These are phyloP conservation scores for Colletotrichum tropicicola DNA, from an alignment of 2,329 filamentous ascomycete genomes.

Conservation along the genomic window DNA sequence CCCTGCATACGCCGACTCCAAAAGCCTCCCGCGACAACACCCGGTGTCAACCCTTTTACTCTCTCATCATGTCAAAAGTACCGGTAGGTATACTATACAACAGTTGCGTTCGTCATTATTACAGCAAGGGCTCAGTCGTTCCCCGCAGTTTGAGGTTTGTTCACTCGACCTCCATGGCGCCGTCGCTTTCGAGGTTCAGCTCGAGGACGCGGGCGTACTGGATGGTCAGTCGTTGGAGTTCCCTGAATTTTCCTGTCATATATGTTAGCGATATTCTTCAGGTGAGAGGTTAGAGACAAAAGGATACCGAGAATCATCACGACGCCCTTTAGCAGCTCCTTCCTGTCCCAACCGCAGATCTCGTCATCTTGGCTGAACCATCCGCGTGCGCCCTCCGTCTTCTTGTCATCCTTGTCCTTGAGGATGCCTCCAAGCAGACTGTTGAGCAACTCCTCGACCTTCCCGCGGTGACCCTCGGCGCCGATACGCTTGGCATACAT, in stretches of 20 bases:
- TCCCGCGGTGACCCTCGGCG: conserved; percentile 84
- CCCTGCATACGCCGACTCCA: conserved; percentile 20
- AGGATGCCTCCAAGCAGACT: conserved; percentile 79
- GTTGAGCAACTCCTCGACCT: conserved; percentile 92
- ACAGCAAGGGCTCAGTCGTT: background rate
- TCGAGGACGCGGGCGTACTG: conserved; percentile 90
- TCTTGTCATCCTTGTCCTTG: conserved; percentile 62
- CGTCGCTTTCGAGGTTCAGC: conserved; percentile 60
- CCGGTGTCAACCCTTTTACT: background rate
- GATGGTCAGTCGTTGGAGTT: conserved; percentile 92
- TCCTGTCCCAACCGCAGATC: conserved; percentile 90
- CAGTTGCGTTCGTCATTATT: conserved; percentile 11
- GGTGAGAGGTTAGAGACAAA: background rate
- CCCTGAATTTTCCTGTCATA: conserved; percentile 85
- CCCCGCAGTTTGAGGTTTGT: background rate
- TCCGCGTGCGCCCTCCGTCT: conserved; percentile 58
- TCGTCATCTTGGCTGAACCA: conserved; percentile 75
- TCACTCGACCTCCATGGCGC: conserved; percentile 47
- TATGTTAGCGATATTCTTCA: conserved; percentile 40
- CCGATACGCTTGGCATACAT: conserved; percentile 98
- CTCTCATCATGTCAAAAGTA: conserved; percentile 6
- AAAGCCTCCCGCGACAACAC: conserved; percentile 3
- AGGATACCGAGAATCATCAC: conserved; percentile 89
- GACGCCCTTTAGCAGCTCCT: conserved; percentile 87
- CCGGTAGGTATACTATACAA: conserved; percentile 28